Evolutionary conservation across 2,329 filamentous ascomycete genomes (phyloP).

Genomic region (Fusarium verrucosum): DNA sequence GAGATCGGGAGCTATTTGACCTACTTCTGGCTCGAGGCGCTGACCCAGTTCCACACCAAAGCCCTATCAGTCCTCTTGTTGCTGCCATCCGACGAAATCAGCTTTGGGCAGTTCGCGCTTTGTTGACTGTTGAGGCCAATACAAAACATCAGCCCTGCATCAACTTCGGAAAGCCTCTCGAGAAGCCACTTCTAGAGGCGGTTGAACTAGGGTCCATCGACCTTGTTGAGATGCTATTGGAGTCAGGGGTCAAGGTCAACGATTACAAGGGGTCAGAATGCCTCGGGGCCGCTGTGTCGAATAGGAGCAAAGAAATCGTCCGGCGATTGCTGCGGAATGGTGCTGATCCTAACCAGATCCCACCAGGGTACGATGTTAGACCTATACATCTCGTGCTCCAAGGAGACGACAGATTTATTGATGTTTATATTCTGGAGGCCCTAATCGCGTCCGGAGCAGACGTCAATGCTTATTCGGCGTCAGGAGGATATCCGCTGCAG

Average conservation of each 20-base stretch:
- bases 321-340: background rate
- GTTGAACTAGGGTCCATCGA: background rate
- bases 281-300: background rate
- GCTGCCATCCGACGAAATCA: background rate
- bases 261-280: background rate
- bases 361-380: background rate
- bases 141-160: background rate
- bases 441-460: background rate
- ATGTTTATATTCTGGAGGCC: background rate
- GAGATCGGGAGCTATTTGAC: background rate
- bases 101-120: background rate
- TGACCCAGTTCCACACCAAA: background rate
- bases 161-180: no score
- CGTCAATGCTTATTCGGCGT: background rate
- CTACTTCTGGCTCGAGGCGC: background rate
- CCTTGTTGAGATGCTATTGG: background rate
- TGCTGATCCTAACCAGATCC: background rate
- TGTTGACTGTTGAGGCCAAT: background rate
- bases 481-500: background rate
- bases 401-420: background rate
- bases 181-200: background rate
- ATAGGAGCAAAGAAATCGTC: background rate
- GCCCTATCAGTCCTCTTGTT: background rate
- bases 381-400: background rate
- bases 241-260: background rate